phyloP scores from a whole-genome alignment of 495 filamentous ascomycete genomes.

The Arthonia radiata region DNA sequence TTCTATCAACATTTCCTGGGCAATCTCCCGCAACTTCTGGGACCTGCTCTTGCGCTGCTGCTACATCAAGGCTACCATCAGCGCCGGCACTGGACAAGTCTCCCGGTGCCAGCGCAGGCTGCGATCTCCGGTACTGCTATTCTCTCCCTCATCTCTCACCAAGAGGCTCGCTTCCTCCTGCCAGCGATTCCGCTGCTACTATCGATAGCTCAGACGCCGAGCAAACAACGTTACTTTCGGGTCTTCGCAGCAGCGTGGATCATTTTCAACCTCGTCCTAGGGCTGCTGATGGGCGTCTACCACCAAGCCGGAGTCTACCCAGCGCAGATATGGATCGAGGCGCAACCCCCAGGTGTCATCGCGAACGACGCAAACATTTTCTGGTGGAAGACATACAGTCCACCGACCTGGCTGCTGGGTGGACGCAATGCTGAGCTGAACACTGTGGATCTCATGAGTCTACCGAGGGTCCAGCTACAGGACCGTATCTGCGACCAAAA shows the following conservation, averaged over 20 bases:
- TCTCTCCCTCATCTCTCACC: conserved; percentile 70
- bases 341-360: too few species aligned
- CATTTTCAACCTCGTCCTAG: conserved; percentile 55
- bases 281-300: conserved; percentile 69
- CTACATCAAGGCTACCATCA: conserved; percentile 20
- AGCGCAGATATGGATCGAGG: conserved; percentile 30
- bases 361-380: conserved; percentile 44
- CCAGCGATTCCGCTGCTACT: conserved; percentile 75
- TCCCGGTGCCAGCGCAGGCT: conserved; percentile 37
- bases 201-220: conserved; percentile 51
- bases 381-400: conserved; percentile 97
- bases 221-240: conserved; percentile 18
- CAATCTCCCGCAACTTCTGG: conserved; percentile 73
- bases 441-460: conserved; percentile 71
- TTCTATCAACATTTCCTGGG: conserved; percentile 68
- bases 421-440: conserved; percentile 35
- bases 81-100: conserved; percentile 23
- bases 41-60: conserved; percentile 60
- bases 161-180: conserved; percentile 83
- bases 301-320: conserved; percentile 88
- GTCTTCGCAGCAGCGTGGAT: conserved; percentile 50
- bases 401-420: conserved; percentile 76
- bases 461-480: too few species aligned
- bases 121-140: conserved; percentile 58
- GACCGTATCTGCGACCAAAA: too few species aligned